phyloP scores from a whole-genome alignment of 352 stramenopile species.

The Phytophthora ramorum region DNA sequence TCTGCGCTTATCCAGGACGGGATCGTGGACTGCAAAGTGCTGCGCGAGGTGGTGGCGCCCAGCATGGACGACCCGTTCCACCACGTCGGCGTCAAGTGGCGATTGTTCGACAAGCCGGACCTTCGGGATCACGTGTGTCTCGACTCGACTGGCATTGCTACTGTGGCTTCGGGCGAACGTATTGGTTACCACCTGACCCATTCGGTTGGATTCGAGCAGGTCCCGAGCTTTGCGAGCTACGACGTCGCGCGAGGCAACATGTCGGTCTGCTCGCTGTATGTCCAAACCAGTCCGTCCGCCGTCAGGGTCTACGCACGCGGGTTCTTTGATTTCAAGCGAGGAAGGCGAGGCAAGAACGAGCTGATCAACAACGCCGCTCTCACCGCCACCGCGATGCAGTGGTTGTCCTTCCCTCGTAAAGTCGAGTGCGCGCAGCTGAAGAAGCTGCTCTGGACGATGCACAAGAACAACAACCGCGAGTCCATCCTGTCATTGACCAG shows the following conservation, averaged over 20 bases:
- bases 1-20: conserved; percentile 46
- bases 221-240: conserved; percentile 20
- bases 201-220: conserved; percentile 32
- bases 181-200: conserved; percentile 58
- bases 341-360: conserved; percentile 12
- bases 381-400: conserved; percentile 13
- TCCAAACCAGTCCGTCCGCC: conserved; percentile 4
- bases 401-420: conserved; percentile 27
- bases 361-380: conserved; percentile 25
- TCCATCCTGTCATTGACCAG: conserved; percentile 22
- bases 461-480: conserved; percentile 15
- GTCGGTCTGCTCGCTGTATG: conserved; percentile 31
- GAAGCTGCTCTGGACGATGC: conserved; percentile 35
- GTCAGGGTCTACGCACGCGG: conserved; percentile 32
- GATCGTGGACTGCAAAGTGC: conserved; percentile 34
- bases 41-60: conserved; percentile 20
- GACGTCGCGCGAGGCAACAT: conserved; percentile 25
- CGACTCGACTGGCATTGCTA: conserved; percentile 43
- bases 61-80: conserved; percentile 40
- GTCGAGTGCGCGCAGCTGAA: conserved; percentile 36
- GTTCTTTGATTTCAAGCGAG: conserved; percentile 36
- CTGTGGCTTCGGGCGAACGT: conserved; percentile 21
- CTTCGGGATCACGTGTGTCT: conserved; percentile 54
- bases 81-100: conserved; percentile 47
- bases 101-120: conserved; percentile 18